Evolutionary conservation across 2,329 filamentous ascomycete genomes (phyloP), one percentile per base, ranked within the genome.

Genomic region (Colletotrichum sansevieriae): DNA sequence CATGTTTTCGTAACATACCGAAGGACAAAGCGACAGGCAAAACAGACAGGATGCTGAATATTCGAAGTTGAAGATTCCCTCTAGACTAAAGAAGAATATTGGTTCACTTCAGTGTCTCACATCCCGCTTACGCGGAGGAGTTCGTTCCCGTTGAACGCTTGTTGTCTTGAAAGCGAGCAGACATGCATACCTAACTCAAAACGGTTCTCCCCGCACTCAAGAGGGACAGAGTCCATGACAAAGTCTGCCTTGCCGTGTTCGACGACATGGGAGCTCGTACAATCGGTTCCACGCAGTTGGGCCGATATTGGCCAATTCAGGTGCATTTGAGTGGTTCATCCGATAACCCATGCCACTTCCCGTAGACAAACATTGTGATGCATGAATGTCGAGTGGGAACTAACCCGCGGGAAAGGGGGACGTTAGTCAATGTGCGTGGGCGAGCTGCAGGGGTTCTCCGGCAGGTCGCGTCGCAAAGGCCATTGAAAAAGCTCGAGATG

Each of bases 111-210:
- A 25, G 22, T 18, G 2, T 10, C 15, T 22, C 47, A 25, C 47
- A 33, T n/a, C 22, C 22, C 51, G 9, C 33, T n/a, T 13, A 37
- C 15, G 51, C 33, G 52, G 52, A 37, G 33, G 33, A 41, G 33
- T 4, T 55, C 52, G 18, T 55, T 39, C 33, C 35, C 33, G 33
- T 41, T 12, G n/a, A 29, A 22, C 13, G n/a, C 52, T 39, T 18
- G 12, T 0, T 15, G 52, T 55, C 52, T 41, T 18, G n/a, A 4
- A 12, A 22, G 29, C 49, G 33, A 29, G 41, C 29, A 65, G 25
- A 63, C 58, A 33, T 66, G 63, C 63, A 63, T 63, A 55, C 12
- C 55, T 2, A 57, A 25, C 18, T 18, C 18, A 65, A 65, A 65
- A 22, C 63, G 33, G 9, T 2, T n/a, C 10, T 15, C 43, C 9